phyloP scores from a whole-genome alignment of 495 filamentous ascomycete species.

The Talaromyces wortmannii region DNA sequence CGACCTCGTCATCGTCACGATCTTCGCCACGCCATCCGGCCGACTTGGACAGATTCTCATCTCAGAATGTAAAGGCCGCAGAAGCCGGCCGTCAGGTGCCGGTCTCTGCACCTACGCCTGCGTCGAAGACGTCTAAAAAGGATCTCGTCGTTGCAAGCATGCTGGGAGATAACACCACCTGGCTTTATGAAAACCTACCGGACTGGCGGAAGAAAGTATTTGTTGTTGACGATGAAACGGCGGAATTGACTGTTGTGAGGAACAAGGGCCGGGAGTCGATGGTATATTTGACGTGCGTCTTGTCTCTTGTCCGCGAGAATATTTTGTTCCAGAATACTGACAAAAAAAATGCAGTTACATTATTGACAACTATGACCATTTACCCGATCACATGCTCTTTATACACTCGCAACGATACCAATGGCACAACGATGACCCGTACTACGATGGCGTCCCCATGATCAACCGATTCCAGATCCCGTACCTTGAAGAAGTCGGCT shows the following conservation, averaged over 20 bases:
- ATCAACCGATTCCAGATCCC: constrained; percentile 47
- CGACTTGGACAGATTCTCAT: background rate
- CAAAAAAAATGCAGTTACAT: constrained; percentile 37
- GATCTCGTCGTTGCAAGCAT: constrained; percentile 50
- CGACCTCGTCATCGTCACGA: background rate
- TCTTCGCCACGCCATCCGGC: background rate
- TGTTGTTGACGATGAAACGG: constrained; percentile 40
- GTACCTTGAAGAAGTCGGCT: constrained; percentile 49
- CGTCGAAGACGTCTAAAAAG: constrained; percentile 16
- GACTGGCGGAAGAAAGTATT: constrained; percentile 46
- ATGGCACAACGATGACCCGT: constrained; percentile 56
- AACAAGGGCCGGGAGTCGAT: constrained; percentile 56
- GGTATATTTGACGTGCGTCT: constrained; percentile 51
- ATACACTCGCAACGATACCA: constrained; percentile 54
- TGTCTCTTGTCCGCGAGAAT: background rate
- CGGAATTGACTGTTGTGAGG: constrained; percentile 35
- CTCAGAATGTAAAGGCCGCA: background rate
- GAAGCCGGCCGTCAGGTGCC: background rate
- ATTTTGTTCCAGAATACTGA: background rate
- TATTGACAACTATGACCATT: constrained; percentile 56
- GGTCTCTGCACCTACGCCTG: background rate
- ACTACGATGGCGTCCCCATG: constrained; percentile 41
- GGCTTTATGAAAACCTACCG: constrained; percentile 44
- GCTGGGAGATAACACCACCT: constrained; percentile 45
- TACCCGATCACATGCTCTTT: constrained; percentile 54